Evolutionary conservation across 768 basidiomycete species (phyloP), one percentile per base, ranked within the genome.

Genomic region (Suillus tomentosus): DNA sequence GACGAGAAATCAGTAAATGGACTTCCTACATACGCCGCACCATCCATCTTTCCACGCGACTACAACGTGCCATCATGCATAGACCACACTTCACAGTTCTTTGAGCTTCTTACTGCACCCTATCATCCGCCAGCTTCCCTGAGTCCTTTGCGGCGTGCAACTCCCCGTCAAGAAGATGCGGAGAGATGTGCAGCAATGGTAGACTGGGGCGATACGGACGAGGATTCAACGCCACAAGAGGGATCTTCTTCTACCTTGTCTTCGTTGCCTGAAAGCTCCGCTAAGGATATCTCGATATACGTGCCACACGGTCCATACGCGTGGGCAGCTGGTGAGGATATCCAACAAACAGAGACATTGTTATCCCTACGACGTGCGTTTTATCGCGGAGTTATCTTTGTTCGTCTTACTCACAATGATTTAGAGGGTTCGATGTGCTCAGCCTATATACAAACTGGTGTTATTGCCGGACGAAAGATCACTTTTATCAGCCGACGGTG

Each of bases 401-500:
- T 60, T 36, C 10, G 24, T 50, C 31, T 19, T 24, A n/a, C 42
- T 60, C 13, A 53, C 47, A 55, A 11, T 59, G 68, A 45, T 70
- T n/a, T 37, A 79, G 79, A 70, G 43, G 79, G 77, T 13, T 69
- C 73, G 27, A 77, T 79, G 66, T 79, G 79, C 48, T 70, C 73
- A 36, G 77, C 77, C 15, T 78, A 73, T 22, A 70, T 79, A n/a
- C 77, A 78, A 67, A 74, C 69, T 47, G 79, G 78, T 27, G 53
- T 66, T 39, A 67, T 79, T 37, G 71, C 63, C 1, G 53, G 68
- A 57, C 69, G 67, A 22, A 69, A 70, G 39, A 68, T 79, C 58
- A 74, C 69, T 45, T 79, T 77, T 54, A 74, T 79, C 19, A 78
- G 77, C 22, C 75, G 79, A 76, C 71, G 69, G 79, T 79, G 62